Evolutionary conservation across 2,329 filamentous ascomycete genomes (phyloP).

Genomic region (Colletotrichum plurivorum): DNA sequence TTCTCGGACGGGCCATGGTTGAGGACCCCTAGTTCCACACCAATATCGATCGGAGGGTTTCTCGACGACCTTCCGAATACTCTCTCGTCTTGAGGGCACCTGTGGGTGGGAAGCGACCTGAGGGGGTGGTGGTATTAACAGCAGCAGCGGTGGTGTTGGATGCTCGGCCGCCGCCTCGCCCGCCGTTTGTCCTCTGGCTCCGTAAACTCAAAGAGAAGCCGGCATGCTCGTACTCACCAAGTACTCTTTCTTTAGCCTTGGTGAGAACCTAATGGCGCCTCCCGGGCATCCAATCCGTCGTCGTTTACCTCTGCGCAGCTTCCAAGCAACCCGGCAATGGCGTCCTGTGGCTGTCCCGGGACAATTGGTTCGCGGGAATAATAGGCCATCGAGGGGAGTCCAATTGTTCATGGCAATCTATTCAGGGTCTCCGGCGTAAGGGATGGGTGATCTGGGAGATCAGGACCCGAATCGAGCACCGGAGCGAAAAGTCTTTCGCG

Average conservation of each 20-base stretch:
- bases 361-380: constrained; percentile 14
- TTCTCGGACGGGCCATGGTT: not conserved
- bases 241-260: constrained; percentile 4
- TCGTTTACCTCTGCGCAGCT: not conserved
- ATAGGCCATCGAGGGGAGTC: constrained; percentile 6
- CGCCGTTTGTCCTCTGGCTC: constrained; percentile 15
- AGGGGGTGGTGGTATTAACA: not conserved
- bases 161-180: not conserved
- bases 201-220: constrained; percentile 14
- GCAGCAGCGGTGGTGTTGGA: constrained; percentile 1
- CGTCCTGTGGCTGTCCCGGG: constrained; percentile 5
- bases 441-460: constrained; percentile 28
- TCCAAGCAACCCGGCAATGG: not conserved
- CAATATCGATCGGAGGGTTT: not conserved
- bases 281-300: constrained; percentile 10
- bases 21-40: not conserved
- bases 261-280: constrained; percentile 4
- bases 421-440: constrained; percentile 33
- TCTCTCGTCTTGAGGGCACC: not conserved
- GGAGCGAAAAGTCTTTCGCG: constrained; percentile 17
- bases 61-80: constrained; percentile 16
- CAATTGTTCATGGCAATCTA: not conserved
- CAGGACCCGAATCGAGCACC: constrained; percentile 26
- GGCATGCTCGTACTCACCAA: constrained; percentile 2
- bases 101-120: too few relatives aligned